phyloP scores from a whole-genome alignment of 2,329 filamentous ascomycete species.

The Penicillium sp. region DNA sequence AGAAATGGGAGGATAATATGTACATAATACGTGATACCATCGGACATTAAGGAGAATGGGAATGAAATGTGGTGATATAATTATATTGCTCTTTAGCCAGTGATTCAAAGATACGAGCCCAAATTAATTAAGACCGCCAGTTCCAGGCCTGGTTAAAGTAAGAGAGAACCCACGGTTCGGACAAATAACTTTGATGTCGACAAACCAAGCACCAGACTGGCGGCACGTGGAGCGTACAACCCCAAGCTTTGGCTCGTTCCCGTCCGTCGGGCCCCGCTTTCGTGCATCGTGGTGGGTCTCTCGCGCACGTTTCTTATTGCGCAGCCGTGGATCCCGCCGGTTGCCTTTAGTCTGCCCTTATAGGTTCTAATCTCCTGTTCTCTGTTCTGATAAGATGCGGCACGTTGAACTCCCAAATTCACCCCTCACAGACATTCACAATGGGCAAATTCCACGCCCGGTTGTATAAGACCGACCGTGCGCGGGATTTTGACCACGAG shows the following conservation, averaged over 20 bases:
- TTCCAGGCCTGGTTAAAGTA: not conserved
- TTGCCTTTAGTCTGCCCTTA: not conserved
- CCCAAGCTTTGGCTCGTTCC: conserved; percentile 10
- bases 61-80: not conserved
- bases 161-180: not conserved
- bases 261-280: not conserved
- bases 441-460: conserved; percentile 40
- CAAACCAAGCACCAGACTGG: conserved; percentile 9
- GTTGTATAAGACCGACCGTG: conserved; percentile 47
- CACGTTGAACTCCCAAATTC: not conserved
- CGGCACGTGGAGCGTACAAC: conserved; percentile 20
- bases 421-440: not conserved
- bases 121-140: not conserved
- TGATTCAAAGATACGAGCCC: not conserved
- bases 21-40: conserved; percentile 7
- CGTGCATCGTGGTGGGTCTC: conserved; percentile 5
- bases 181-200: not conserved
- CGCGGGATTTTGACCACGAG: conserved; percentile 47
- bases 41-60: not conserved
- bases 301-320: conserved; percentile 12
- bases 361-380: not conserved
- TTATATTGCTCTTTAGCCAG: not conserved
- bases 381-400: not conserved
- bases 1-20: not conserved
- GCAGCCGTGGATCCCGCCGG: not conserved